A percentile compares a stretch with the other conserved stretches of the same genome.
Evolutionary conservation across 2,329 filamentous ascomycete species (phyloP).

Genomic region (Paecilomyces sp.): DNA sequence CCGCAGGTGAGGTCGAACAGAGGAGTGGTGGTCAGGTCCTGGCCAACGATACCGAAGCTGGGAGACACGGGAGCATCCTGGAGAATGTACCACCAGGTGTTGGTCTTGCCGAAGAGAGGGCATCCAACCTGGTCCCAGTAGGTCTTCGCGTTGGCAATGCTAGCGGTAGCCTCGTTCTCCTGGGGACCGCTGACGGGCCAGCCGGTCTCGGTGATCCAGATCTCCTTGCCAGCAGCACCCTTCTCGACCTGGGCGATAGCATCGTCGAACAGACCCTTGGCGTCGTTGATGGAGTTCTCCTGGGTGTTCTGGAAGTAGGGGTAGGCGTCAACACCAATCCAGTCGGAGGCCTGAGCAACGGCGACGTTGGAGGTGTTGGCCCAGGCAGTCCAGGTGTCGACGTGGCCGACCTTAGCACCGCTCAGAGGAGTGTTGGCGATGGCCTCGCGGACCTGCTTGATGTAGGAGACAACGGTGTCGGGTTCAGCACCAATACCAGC

Average conservation of each 20-base stretch:
- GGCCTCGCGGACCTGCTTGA: constrained; percentile 57
- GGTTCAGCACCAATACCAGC: constrained; percentile 59
- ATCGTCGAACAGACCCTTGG: constrained; percentile 59
- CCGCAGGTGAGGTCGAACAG: constrained; percentile 32
- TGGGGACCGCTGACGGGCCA: constrained; percentile 69
- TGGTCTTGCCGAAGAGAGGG: constrained; percentile 38
- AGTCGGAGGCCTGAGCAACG: constrained; percentile 66
- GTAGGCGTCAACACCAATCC: constrained; percentile 77
- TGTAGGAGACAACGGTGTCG: constrained; percentile 58
- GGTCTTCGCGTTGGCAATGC: constrained; percentile 60
- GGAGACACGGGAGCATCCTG: constrained; percentile 26
- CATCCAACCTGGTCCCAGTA: constrained; percentile 79
- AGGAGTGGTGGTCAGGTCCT: constrained; percentile 26
- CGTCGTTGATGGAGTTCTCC: constrained; percentile 58
- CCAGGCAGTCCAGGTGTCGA: constrained; percentile 83
- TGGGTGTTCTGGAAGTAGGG: constrained; percentile 71
- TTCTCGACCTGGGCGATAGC: constrained; percentile 55
- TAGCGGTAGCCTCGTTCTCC: constrained; percentile 57
- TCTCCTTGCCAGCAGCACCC: constrained; percentile 58
- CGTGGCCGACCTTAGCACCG: constrained; percentile 63
- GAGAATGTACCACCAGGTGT: constrained; percentile 39
- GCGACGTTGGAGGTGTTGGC: constrained; percentile 64
- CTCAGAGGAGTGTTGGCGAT: constrained; percentile 54
- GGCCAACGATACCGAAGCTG: constrained; percentile 33
- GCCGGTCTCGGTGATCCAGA: constrained; percentile 86